Evolutionary conservation across 495 filamentous ascomycete species (phyloP).

Genomic region (Neurospora sp.): DNA sequence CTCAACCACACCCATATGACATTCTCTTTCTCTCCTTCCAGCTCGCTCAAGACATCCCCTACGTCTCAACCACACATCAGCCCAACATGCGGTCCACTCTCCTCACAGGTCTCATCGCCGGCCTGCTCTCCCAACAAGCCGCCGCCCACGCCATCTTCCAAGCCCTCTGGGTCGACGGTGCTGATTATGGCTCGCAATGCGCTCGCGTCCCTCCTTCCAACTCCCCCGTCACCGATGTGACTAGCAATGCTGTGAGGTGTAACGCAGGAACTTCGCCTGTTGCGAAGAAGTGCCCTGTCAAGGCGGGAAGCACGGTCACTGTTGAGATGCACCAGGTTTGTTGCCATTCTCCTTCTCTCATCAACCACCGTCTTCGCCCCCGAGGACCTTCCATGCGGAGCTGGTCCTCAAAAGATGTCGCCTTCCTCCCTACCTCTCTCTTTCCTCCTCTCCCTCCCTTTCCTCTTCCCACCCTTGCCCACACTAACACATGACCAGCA

Average conservation of each 20-base stretch:
- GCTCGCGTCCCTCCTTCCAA: constrained; percentile 34
- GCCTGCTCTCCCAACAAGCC: constrained; percentile 24
- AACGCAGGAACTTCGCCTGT: constrained; percentile 28
- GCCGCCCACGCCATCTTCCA: constrained; percentile 43
- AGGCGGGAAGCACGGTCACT: constrained; percentile 36
- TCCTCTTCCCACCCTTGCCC: background rate
- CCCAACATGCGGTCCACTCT: constrained; percentile 32
- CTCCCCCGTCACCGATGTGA: constrained; percentile 35
- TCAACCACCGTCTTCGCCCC: constrained; percentile 13
- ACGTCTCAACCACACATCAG: background rate
- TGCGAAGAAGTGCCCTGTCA: constrained; percentile 33
- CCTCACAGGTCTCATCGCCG: constrained; percentile 17
- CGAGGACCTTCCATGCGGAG: constrained; percentile 26
- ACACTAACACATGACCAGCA: constrained; percentile 27
- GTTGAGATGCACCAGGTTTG: constrained; percentile 45
- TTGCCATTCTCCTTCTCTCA: background rate
- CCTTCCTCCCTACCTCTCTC: background rate
- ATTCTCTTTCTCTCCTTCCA: background rate
- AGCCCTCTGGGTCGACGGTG: constrained; percentile 40
- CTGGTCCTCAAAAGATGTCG: constrained; percentile 9
- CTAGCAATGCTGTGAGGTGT: constrained; percentile 29
- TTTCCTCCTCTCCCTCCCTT: background rate
- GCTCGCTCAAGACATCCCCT: background rate
- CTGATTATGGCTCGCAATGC: constrained; percentile 34
- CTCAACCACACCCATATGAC: background rate